Evolutionary conservation across 768 basidiomycete species (phyloP).

Genomic region (Rhizopogon rudus): DNA sequence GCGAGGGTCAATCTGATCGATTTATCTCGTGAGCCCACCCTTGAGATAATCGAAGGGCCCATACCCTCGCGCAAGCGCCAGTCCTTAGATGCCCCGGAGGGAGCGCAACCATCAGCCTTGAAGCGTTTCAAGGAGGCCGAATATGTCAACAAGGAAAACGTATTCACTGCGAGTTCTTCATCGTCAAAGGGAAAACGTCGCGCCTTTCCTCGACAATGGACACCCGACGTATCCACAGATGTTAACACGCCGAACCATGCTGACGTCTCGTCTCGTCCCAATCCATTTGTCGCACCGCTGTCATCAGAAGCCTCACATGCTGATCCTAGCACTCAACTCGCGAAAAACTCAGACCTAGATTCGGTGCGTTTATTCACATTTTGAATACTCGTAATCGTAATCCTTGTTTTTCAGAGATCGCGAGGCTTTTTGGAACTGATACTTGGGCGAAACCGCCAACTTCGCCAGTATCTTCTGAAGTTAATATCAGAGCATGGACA

Average conservation of each 20-base stretch:
- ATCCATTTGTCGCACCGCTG: conserved; percentile 10
- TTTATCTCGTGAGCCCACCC: conserved; percentile 9
- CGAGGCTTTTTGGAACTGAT: background rate
- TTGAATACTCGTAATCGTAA: background rate
- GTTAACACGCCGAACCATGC: conserved; percentile 13
- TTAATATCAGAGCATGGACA: background rate
- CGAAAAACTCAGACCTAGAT: background rate
- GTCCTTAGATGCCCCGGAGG: conserved; percentile 15
- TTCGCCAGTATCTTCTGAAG: background rate
- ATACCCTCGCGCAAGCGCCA: conserved; percentile 25
- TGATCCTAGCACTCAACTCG: background rate
- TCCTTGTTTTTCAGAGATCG: background rate
- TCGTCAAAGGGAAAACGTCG: conserved; percentile 4
- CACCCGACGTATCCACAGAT: conserved; percentile 16
- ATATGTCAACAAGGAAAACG: conserved; percentile 22
- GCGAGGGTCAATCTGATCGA: conserved; percentile 11
- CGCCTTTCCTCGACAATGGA: conserved; percentile 7
- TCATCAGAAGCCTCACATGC: background rate
- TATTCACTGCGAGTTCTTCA: conserved; percentile 2
- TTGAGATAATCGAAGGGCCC: background rate
- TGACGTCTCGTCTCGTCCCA: background rate
- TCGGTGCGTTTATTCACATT: background rate
- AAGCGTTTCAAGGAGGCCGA: conserved; percentile 29
- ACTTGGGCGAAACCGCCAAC: background rate
- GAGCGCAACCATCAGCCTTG: conserved; percentile 6